Evolutionary conservation across 768 basidiomycete species (phyloP).

Genomic region (Cyclocybe aegerita): DNA sequence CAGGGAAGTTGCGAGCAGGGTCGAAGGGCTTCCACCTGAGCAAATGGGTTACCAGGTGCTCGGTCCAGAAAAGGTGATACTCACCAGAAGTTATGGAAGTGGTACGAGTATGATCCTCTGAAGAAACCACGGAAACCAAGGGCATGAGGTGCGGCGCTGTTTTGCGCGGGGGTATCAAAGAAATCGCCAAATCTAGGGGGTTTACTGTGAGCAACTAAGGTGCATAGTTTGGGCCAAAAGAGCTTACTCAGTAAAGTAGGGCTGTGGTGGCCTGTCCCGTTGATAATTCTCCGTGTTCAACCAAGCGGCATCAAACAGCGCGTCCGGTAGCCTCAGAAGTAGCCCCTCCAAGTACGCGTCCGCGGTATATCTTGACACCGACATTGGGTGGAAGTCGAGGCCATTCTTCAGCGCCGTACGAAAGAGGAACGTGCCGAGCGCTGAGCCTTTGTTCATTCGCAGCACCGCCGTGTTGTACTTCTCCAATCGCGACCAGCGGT

Average conservation of each 20-base stretch:
- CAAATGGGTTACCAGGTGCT: not conserved
- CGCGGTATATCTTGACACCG: constrained; percentile 78
- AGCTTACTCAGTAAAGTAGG: constrained; percentile 80
- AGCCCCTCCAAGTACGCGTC: constrained; percentile 80
- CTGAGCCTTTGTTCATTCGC: constrained; percentile 84
- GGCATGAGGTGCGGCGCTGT: constrained; percentile 77
- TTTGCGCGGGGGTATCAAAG: constrained; percentile 70
- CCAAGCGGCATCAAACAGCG: constrained; percentile 94
- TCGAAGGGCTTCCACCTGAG: constrained; percentile 94
- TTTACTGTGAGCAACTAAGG: constrained; percentile 1
- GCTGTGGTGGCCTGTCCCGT: constrained; percentile 87
- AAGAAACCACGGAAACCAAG: constrained; percentile 92
- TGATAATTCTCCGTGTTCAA: constrained; percentile 90
- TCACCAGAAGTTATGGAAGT: constrained; percentile 92
- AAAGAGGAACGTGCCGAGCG: constrained; percentile 88
- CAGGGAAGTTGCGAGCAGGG: constrained; percentile 83
- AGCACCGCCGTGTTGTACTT: constrained; percentile 95
- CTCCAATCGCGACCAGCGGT: constrained; percentile 89
- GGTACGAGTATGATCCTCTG: constrained; percentile 89
- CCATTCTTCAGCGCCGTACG: constrained; percentile 89
- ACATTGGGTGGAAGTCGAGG: constrained; percentile 95
- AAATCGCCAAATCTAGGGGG: constrained; percentile 72
- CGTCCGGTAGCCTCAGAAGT: constrained; percentile 82
- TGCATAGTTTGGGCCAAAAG: not conserved
- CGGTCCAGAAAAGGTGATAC: constrained; percentile 21